phyloP scores from a whole-genome alignment of 2,329 filamentous ascomycete genomes.

The Aspergillus puulaauensis region DNA sequence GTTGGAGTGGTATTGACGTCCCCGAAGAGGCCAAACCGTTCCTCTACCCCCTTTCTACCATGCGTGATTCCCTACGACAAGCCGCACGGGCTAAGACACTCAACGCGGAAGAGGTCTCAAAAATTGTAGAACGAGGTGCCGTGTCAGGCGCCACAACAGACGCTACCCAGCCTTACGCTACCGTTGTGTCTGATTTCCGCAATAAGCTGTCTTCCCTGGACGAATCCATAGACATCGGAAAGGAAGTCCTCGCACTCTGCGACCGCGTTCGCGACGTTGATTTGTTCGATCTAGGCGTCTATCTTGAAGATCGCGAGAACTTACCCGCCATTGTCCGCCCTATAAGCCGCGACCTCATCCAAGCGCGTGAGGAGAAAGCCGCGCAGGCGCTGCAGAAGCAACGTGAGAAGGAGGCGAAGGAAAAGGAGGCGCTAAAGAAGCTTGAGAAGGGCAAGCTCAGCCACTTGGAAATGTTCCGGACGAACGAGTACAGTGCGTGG shows the following conservation, averaged over 20 bases:
- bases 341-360: conserved; percentile 59
- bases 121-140: conserved; percentile 36
- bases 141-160: conserved; percentile 25
- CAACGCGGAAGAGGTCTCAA: conserved; percentile 35
- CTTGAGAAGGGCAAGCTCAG: conserved; percentile 47
- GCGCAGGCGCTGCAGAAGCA: conserved; percentile 47
- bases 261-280: conserved; percentile 79
- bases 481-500: conserved; percentile 70
- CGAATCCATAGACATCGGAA: conserved; percentile 57
- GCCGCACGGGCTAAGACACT: conserved; percentile 54
- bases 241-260: conserved; percentile 72
- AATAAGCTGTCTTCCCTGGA: conserved; percentile 38
- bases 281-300: conserved; percentile 79
- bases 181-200: conserved; percentile 46
- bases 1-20: conserved; percentile 66
- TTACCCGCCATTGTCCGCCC: conserved; percentile 69
- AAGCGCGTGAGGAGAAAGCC: conserved; percentile 56
- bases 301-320: conserved; percentile 76
- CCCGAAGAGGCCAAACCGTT: conserved; percentile 59
- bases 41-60: conserved; percentile 58
- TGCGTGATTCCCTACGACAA: conserved; percentile 59
- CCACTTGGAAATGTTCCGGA: conserved; percentile 52
- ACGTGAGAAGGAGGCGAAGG: conserved; percentile 50
- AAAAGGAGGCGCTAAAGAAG: conserved; percentile 46
- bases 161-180: conserved; percentile 46